These are phyloP conservation scores for Penicillium arizonense DNA, from an alignment of 495 filamentous ascomycete species.

Conservation along the genomic window DNA sequence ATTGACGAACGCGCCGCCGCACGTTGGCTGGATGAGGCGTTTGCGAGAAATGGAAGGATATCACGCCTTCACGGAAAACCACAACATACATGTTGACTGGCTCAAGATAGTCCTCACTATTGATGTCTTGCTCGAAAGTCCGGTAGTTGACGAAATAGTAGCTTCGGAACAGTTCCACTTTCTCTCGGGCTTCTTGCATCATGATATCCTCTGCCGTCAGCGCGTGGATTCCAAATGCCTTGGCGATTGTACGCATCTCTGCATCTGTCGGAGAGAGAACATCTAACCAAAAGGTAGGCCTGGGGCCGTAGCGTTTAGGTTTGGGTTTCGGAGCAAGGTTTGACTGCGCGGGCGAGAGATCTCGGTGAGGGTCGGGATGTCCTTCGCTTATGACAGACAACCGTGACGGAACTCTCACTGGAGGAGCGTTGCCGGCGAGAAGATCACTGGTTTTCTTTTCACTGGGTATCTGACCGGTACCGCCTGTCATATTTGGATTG, in stretches of 20 bases:
- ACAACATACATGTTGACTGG: constrained; percentile 98
- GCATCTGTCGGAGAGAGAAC: constrained; percentile 84
- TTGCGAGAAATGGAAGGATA: constrained; percentile 93
- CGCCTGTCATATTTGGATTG: neutral
- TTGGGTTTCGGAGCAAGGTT: constrained; percentile 31
- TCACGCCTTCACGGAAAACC: constrained; percentile 90
- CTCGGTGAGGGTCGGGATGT: constrained; percentile 26
- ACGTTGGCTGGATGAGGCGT: constrained; percentile 96
- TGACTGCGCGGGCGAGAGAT: constrained; percentile 21
- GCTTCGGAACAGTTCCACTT: constrained; percentile 93
- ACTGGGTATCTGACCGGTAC: neutral
- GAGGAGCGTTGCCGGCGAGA: constrained; percentile 27
- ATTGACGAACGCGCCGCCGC: constrained; percentile 84
- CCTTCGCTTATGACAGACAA: constrained; percentile 38
- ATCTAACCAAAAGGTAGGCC: constrained; percentile 95
- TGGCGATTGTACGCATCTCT: constrained; percentile 89
- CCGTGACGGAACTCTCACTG: constrained; percentile 23
- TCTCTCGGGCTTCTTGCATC: constrained; percentile 94
- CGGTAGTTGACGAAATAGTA: constrained; percentile 99
- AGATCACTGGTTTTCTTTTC: constrained; percentile 22
- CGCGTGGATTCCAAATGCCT: constrained; percentile 92
- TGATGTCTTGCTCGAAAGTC: constrained; percentile 90
- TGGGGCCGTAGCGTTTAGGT: constrained; percentile 73
- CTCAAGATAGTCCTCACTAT: constrained; percentile 84
- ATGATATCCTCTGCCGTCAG: constrained; percentile 95